A percentile compares a stretch with the other conserved stretches of the same genome.
Evolutionary conservation across 192 early-diverging fungal species (phyloP).

Genomic region (Coemansia sp.): DNA sequence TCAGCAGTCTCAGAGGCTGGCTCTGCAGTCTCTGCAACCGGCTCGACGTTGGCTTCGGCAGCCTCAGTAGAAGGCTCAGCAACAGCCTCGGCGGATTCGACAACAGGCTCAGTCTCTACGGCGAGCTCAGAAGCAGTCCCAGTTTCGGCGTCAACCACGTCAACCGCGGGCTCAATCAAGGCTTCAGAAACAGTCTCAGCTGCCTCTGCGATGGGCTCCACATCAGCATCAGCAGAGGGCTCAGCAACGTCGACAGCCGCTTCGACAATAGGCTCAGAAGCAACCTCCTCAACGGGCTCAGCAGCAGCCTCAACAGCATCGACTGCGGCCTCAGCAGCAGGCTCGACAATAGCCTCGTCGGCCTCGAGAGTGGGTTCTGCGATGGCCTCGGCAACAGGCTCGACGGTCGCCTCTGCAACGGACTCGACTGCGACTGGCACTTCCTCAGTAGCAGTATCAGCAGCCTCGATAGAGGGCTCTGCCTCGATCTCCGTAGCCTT

Average conservation of each 20-base stretch:
- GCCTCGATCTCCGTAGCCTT: too few relatives aligned
- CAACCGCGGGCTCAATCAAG: background rate
- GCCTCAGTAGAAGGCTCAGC: background rate
- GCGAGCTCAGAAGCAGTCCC: too few relatives aligned
- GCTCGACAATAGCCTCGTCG: too few relatives aligned
- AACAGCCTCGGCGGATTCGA: background rate
- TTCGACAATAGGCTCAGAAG: background rate
- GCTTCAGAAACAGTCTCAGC: background rate
- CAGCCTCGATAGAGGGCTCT: too few relatives aligned
- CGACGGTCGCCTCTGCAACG: too few relatives aligned
- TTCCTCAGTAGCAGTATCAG: too few relatives aligned
- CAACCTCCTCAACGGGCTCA: too few relatives aligned
- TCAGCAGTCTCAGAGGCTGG: background rate
- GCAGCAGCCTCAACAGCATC: too few relatives aligned
- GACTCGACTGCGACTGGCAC: too few relatives aligned
- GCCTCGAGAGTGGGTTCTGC: too few relatives aligned
- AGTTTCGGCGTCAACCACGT: background rate
- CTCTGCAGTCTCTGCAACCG: background rate
- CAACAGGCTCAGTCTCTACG: background rate
- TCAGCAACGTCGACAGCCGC: too few relatives aligned
- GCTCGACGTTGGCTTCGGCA: background rate
- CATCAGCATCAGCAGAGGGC: background rate
- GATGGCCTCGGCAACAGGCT: too few relatives aligned
- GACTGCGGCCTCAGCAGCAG: background rate
- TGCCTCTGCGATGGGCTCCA: background rate